Percentiles rank a stretch among this genome's conserved stretches.
Evolutionary conservation across 805 yeast species (phyloP).

Genomic region (Lachancea sp.): DNA sequence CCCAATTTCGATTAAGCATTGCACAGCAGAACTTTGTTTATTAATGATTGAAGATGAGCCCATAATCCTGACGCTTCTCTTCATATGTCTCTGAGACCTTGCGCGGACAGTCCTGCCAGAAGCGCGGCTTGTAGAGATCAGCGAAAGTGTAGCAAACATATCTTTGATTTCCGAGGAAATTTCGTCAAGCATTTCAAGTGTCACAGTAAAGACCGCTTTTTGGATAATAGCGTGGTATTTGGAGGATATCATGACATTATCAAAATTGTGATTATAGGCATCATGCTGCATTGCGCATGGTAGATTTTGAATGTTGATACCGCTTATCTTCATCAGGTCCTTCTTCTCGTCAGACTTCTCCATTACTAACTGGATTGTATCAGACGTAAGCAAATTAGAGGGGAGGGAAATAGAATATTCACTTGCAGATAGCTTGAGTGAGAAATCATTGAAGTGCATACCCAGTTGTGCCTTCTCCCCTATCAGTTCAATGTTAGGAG

Average conservation of each 20-base stretch:
- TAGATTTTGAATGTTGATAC: not conserved
- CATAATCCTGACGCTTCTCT: constrained; percentile 25
- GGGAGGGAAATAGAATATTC: not conserved
- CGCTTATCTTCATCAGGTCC: not conserved
- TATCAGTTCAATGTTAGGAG: not conserved
- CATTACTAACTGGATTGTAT: not conserved
- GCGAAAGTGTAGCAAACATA: not conserved
- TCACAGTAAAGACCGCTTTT: not conserved
- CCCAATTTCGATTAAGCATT: constrained; percentile 14
- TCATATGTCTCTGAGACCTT: constrained; percentile 12
- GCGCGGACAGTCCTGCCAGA: not conserved
- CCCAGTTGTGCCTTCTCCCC: not conserved
- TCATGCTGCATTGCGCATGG: not conserved
- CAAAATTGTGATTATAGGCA: constrained; percentile 1
- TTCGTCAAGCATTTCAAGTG: not conserved
- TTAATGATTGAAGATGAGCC: constrained; percentile 22
- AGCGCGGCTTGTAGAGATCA: not conserved
- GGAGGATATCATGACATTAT: constrained; percentile 3
- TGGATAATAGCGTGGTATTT: not conserved
- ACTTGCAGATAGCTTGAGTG: not conserved
- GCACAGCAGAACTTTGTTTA: constrained; percentile 17
- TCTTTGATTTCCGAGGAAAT: not conserved
- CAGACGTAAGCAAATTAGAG: not conserved
- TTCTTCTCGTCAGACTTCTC: not conserved
- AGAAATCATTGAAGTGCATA: not conserved